Conservation (phyloP, 2,329 filamentous ascomycete genomes). For the Monilinia fructigena region DNA sequence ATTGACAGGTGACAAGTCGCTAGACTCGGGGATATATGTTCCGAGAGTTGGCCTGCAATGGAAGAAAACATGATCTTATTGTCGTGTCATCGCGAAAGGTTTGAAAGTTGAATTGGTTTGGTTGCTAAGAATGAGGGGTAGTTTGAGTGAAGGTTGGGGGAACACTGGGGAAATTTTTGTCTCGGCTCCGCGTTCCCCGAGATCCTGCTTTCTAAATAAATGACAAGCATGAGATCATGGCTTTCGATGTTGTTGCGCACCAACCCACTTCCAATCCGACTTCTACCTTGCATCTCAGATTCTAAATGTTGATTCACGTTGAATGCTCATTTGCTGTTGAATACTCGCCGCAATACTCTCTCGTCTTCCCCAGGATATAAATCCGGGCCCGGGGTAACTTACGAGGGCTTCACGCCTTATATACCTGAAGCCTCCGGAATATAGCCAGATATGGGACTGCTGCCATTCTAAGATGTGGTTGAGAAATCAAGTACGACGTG, state of each 20-base stretch:
- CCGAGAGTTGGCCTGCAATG: neutral
- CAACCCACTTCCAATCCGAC: constrained; percentile 2
- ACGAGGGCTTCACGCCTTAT: neutral
- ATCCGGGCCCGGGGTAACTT: constrained; percentile 11
- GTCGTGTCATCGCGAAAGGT: neutral
- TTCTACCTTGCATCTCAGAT: neutral
- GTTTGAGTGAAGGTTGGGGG: neutral
- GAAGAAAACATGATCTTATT: neutral
- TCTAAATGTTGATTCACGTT: neutral
- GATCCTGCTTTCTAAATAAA: neutral
- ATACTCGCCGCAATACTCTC: neutral
- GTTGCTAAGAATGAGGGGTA: neutral
- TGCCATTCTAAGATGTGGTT: neutral
- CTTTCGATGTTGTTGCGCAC: neutral
- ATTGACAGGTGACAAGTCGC: neutral
- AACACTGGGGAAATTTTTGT: neutral
- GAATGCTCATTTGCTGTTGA: neutral
- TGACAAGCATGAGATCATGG: neutral
- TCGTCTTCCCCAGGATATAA: neutral
- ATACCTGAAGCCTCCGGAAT: neutral
- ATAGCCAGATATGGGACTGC: neutral
- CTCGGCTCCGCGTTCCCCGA: constrained; percentile 17
- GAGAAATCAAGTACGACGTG: neutral
- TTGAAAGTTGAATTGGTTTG: neutral
- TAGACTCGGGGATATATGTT: constrained; percentile 14